These are phyloP conservation scores for Pseudozyma sp. DNA, from an alignment of 1,284 basidiomycete species.

Conservation along the genomic window DNA sequence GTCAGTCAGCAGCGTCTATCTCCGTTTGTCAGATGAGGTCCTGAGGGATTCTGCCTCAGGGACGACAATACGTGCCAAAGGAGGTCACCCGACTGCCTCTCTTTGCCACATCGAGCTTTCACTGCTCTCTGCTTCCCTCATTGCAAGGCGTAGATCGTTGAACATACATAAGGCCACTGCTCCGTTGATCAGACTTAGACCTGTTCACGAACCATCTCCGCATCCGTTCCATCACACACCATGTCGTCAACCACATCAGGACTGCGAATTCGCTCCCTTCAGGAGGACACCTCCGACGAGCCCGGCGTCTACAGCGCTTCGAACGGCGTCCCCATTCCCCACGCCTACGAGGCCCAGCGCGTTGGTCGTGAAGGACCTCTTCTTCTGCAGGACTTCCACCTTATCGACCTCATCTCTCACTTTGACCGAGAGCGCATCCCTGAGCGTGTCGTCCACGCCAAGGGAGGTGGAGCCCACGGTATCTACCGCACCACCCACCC, in stretches of 20 bases:
- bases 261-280: slow-evolving; percentile 33
- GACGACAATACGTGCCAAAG: no score
- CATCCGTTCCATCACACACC: background rate
- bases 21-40: no score
- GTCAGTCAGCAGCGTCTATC: slow-evolving; percentile 2
- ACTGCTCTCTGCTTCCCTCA: no score
- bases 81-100: no score
- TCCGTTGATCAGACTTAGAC: no score
- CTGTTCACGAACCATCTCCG: no score
- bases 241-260: slow-evolving; percentile 39
- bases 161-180: background rate
- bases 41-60: no score
- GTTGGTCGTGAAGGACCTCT: slow-evolving; percentile 82
- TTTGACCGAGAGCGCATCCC: slow-evolving; percentile 67
- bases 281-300: slow-evolving; percentile 31
- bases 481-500: slow-evolving; percentile 52
- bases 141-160: no score
- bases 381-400: slow-evolving; percentile 76
- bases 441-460: slow-evolving; percentile 64
- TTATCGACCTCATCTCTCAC: slow-evolving; percentile 51
- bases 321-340: slow-evolving; percentile 60
- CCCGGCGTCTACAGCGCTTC: slow-evolving; percentile 48
- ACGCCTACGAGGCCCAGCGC: slow-evolving; percentile 81
- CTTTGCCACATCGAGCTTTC: no score
- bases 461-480: slow-evolving; percentile 61